Conservation (phyloP, 306 rosid genomes). For the Lathyrus oleraceus region DNA sequence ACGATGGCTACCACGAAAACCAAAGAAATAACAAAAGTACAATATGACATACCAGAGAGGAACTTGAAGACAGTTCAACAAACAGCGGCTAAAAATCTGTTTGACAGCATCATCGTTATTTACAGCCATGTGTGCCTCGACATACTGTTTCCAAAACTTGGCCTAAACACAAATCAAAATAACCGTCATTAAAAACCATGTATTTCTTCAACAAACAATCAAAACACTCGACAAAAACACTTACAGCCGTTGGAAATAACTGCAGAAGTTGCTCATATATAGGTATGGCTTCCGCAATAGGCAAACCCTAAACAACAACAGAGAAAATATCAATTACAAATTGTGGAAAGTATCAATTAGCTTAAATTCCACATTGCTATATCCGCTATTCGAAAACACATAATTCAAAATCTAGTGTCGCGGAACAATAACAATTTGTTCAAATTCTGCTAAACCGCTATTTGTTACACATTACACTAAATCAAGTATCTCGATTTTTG, state of each 20-base stretch:
- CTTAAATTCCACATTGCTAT: background rate
- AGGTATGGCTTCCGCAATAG: constrained; percentile 79
- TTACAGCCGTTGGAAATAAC: constrained; percentile 82
- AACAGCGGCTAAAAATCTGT: constrained; percentile 92
- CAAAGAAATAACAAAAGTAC: background rate
- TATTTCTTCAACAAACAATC: too few species aligned
- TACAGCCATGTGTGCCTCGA: constrained; percentile 86
- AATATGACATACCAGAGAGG: constrained; percentile 76
- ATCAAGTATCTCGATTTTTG: background rate
- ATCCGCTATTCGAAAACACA: background rate
- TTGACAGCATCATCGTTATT: constrained; percentile 87
- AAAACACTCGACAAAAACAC: constrained; percentile 40
- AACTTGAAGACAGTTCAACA: constrained; percentile 82
- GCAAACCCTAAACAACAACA: constrained; percentile 60
- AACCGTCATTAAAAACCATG: constrained; percentile 19
- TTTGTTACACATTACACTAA: background rate
- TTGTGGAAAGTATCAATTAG: background rate
- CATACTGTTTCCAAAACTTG: constrained; percentile 97
- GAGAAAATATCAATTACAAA: background rate
- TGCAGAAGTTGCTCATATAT: constrained; percentile 84
- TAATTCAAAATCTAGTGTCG: too few species aligned
- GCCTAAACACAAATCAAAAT: constrained; percentile 54
- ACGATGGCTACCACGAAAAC: background rate
- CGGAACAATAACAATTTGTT: too few species aligned
- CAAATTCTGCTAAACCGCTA: too few species aligned